Conservation (phyloP, 768 basidiomycete species). For the Tricholomella constricta region DNA sequence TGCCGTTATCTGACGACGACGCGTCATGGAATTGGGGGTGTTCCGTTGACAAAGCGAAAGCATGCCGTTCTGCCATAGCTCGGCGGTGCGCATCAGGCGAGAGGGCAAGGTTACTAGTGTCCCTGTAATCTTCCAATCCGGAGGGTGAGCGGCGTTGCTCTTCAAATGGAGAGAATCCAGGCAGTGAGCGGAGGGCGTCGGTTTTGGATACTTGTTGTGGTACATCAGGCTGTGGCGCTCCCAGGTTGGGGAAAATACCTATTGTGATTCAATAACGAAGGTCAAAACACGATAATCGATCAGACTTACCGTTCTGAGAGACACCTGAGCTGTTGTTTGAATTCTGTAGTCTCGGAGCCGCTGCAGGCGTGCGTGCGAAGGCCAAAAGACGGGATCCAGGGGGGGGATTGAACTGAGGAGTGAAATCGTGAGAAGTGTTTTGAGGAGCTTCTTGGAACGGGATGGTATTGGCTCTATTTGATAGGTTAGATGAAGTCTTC, state of each 20-base stretch:
- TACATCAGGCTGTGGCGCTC: conserved; percentile 19
- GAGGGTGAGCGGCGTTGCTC: conserved; percentile 38
- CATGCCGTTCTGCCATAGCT: conserved; percentile 12
- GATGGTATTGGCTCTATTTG: neutral
- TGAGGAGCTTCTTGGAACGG: conserved; percentile 6
- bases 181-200: conserved; percentile 29
- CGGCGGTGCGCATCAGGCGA: conserved; percentile 16
- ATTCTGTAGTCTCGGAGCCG: conserved; percentile 29
- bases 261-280: neutral
- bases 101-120: conserved; percentile 11
- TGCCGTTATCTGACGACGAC: conserved; percentile 32
- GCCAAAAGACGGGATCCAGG: conserved; percentile 53
- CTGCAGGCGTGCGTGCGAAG: conserved; percentile 37
- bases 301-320: conserved; percentile 27
- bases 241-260: conserved; percentile 10
- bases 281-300: neutral
- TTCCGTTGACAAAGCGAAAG: conserved; percentile 22
- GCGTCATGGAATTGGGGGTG: conserved; percentile 10
- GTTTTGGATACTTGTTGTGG: conserved; percentile 23
- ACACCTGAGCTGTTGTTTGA: conserved; percentile 13
- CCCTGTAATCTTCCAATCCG: conserved; percentile 25
- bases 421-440: conserved; percentile 6
- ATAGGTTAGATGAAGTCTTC: neutral
- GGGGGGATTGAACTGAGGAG: conserved; percentile 47
- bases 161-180: conserved; percentile 61